Base-by-base conservation (phyloP, 208 protist species). In the Phytomonas sp. region DNA sequence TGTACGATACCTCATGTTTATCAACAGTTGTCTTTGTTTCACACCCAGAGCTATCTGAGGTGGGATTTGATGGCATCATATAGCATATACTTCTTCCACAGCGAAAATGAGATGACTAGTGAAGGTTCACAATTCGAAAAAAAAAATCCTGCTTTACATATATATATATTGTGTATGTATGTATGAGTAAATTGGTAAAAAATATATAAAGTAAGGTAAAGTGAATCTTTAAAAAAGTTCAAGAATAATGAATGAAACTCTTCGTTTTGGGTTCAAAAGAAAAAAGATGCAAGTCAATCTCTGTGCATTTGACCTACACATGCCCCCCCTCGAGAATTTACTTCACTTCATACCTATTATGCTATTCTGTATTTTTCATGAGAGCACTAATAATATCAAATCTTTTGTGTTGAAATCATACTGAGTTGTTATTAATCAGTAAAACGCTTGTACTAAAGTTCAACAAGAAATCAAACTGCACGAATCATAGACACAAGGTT, bases 391-490 rank as follows among this genome's bases (percentile, higher is more conserved):
- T 23, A 64, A 40, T 23, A 42, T 16, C 12, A 23, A 2, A 42
- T 42, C 31, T 16, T 42, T 64, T 10, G 60, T 64, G 36, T 12
- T 19, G 36, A 64, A 23, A 64, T 34, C 14, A 23, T 40, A 64
- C 36, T 19, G 14, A 16, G 36, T 34, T 64, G 60, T 16, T 64
- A 64, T 10, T 2, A n/a, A n/a, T 3, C 32, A 64, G 36, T 23
- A 34, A 34, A 64, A 16, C 11, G 3, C 14, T 4, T 64, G 60
- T 12, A 64, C 19, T 42, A 10, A 12, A 16, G 6, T n/a, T 16
- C 12, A 66, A 69, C 65, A 32, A 16, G 19, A 67, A 37, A 60
- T 69, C n/a, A 32, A 71, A 65, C 33, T 1, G 16, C 31, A 65
- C 14, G 36, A 66, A 31, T 19, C 26, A 69, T 71, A 45, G 30